Evolutionary conservation across 2,329 filamentous ascomycete species (phyloP).

Genomic region (Juglanconis juglandina): DNA sequence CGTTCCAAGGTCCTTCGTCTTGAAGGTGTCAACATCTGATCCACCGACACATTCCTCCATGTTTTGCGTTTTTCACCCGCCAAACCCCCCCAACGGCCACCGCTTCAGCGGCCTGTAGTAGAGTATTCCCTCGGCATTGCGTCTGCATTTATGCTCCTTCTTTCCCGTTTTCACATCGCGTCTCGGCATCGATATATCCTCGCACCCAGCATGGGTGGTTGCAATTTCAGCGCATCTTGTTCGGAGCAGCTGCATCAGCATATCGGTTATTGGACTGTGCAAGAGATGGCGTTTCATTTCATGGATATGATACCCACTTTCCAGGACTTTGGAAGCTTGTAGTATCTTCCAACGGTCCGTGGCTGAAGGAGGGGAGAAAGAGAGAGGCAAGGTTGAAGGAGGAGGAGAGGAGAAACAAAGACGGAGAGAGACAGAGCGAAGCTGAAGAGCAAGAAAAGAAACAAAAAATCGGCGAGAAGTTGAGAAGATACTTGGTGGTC

Average conservation of each 20-base stretch:
- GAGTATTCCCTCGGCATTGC: constrained; percentile 2
- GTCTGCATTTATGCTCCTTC: not conserved
- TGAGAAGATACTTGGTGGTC: not conserved
- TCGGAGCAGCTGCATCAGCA: constrained; percentile 5
- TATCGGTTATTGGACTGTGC: not conserved
- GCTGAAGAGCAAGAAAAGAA: not conserved
- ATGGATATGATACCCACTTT: constrained; percentile 17
- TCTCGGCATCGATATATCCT: not conserved
- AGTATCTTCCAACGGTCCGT: constrained; percentile 4
- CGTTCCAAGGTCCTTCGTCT: constrained; percentile 60
- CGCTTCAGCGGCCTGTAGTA: constrained; percentile 13
- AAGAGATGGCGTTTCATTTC: constrained; percentile 14
- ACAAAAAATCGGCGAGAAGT: not conserved
- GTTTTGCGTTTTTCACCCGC: not conserved
- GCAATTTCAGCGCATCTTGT: not conserved
- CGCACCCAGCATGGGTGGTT: not conserved
- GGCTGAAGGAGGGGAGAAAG: not conserved
- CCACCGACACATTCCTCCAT: not conserved
- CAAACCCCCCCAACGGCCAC: not conserved
- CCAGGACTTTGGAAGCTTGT: not conserved
- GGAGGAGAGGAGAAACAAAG: not conserved
- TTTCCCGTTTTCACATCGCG: constrained; percentile 2
- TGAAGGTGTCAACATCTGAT: constrained; percentile 39
- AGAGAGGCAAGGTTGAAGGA: not conserved
- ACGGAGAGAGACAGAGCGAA: no score